Evolutionary conservation across 805 yeast genomes (phyloP).

Genomic region (Candida silvicultrix): DNA sequence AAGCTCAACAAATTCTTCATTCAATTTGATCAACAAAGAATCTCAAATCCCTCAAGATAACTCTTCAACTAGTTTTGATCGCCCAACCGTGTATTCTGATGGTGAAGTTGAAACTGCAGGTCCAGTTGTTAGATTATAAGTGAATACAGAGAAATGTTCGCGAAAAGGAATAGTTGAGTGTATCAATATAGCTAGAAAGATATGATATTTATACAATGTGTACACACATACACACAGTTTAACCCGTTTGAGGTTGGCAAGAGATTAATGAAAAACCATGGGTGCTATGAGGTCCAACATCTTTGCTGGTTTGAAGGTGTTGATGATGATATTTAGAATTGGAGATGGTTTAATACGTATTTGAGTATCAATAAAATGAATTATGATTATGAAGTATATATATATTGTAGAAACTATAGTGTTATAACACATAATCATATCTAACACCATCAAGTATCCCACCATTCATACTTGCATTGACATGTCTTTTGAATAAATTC

Average conservation of each 20-base stretch:
- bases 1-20: slow-evolving; percentile 8
- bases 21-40: slow-evolving; percentile 18
- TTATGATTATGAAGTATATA: not conserved
- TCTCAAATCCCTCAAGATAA: slow-evolving; percentile 3
- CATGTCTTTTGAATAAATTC: slow-evolving; percentile 48
- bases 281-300: no score
- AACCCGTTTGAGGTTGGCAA: no score
- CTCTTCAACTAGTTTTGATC: slow-evolving; percentile 6
- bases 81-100: slow-evolving; percentile 24
- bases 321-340: no score
- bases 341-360: no score
- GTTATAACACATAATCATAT: slow-evolving; percentile 53
- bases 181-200: no score
- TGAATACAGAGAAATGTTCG: no score
- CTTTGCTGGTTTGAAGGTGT: not conserved
- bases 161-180: no score
- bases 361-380: not conserved
- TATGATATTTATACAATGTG: no score
- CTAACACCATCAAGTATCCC: slow-evolving; percentile 46
- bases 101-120: slow-evolving; percentile 26
- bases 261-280: no score
- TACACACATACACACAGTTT: no score
- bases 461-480: slow-evolving; percentile 67
- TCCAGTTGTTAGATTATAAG: slow-evolving; percentile 20
- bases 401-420: no score